Conservation (phyloP, 352 stramenopile genomes). For the Globisporangium mamillatum region DNA sequence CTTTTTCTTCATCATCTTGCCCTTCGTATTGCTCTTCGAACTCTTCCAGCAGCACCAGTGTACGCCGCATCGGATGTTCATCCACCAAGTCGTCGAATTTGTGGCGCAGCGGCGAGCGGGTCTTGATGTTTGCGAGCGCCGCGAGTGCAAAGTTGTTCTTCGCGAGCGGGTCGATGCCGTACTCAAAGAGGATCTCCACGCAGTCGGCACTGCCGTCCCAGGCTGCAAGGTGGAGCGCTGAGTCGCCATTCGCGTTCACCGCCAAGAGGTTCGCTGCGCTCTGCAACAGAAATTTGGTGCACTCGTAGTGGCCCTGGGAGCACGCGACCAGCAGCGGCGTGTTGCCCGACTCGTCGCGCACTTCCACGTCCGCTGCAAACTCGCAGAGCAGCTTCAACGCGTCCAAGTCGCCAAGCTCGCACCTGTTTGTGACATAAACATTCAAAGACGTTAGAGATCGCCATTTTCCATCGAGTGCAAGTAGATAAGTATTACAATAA, state of each 20-base stretch:
- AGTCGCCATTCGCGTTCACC: slow-evolving; percentile 44
- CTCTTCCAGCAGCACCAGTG: slow-evolving; percentile 45
- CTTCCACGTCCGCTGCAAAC: slow-evolving; percentile 61
- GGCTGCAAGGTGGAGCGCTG: slow-evolving; percentile 62
- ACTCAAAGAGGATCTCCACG: slow-evolving; percentile 65
- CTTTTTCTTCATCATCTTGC: not conserved
- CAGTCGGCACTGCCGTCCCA: slow-evolving; percentile 64
- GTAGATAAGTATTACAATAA: not conserved
- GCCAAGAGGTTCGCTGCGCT: slow-evolving; percentile 53
- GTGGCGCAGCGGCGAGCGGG: slow-evolving; percentile 54
- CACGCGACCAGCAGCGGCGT: slow-evolving; percentile 65
- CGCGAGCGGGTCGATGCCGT: slow-evolving; percentile 44
- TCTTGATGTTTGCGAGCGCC: slow-evolving; percentile 57
- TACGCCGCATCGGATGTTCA: slow-evolving; percentile 50
- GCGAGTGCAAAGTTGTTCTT: slow-evolving; percentile 52
- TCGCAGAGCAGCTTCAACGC: slow-evolving; percentile 66
- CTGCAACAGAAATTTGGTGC: slow-evolving; percentile 67
- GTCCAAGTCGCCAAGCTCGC: slow-evolving; percentile 62
- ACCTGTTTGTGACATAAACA: slow-evolving; percentile 26
- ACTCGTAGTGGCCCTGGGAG: slow-evolving; percentile 66
- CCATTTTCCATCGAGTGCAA: not conserved
- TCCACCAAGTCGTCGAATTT: slow-evolving; percentile 59
- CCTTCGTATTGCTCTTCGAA: slow-evolving; percentile 19
- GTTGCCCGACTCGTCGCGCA: slow-evolving; percentile 59
- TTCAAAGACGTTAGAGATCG: not conserved